Base-by-base conservation (phyloP, 805 yeast genomes). In the Ogataea haglerorum region DNA sequence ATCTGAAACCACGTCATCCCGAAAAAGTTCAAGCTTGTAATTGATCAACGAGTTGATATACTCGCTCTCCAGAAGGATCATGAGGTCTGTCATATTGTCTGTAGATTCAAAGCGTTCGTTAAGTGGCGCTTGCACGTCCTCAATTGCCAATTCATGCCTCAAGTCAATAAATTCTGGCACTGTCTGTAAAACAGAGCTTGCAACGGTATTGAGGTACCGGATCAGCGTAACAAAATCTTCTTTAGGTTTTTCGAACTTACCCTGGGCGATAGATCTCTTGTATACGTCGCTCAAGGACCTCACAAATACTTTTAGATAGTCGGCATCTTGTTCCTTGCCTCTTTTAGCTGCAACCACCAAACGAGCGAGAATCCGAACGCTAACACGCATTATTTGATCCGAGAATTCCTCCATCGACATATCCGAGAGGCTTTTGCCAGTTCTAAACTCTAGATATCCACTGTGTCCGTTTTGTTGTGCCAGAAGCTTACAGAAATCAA, bases 161-260 rank as follows among this genome's bases (percentile, higher is more conserved):
- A 57, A 33, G 16, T 43, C 32, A 2, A 47, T 36, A 25, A 40
- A 55, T 6, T 54, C 58, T 4, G 63, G 50, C 17, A 41, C 33
- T 7, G 44, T 40, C 6, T 34, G 31, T 28, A 58, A 34, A 3
- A 36, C 26, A 4, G 47, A 38, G 5, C 36, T 26, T 1, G 55
- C 53, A 16, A 60, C 57, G 0, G 58, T 50, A 32, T 49, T 56
- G 10, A 61, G 13, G 33, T 60, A 61, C 12, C 54, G 29, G 1
- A 57, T 29, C 4, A 54, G 22, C n/a, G 52, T 49, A 17, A 37
- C 42, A 1, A 56, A 38, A 33, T 45, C 57, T 0, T 48, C 48
- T 19, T 30, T 44, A 14, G 51, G 51, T 3, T 16, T 26, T 2
- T 22, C 10, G 10, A n/a, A 2, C 19, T 5, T 8, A 27, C 37